These are phyloP conservation scores for Magnusiomyces suaveolens DNA, from an alignment of 1,139 yeast species.

Conservation along the genomic window DNA sequence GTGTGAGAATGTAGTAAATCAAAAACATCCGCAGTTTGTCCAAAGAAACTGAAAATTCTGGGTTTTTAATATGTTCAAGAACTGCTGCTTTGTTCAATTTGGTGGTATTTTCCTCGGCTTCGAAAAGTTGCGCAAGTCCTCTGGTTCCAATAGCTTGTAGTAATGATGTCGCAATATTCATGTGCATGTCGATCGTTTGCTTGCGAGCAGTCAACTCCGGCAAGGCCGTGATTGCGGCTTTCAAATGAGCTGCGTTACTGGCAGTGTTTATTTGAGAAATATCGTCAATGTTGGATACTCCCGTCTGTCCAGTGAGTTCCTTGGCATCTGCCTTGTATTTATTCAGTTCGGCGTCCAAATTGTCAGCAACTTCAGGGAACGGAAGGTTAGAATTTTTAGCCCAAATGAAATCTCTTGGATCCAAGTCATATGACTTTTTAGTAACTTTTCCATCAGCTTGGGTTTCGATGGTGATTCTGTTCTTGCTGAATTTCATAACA, in stretches of 20 bases:
- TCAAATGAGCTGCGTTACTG: constrained; percentile 55
- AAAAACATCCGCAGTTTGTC: constrained; percentile 87
- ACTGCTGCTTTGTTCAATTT: constrained; percentile 40
- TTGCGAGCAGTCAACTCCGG: constrained; percentile 90
- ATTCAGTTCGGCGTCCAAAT: constrained; percentile 75
- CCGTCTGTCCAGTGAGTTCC: constrained; percentile 72
- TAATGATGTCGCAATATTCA: constrained; percentile 84
- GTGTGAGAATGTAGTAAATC: constrained; percentile 52
- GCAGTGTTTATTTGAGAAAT: constrained; percentile 39
- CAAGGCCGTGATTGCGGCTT: constrained; percentile 81
- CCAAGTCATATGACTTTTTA: constrained; percentile 66
- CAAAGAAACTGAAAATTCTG: constrained; percentile 41
- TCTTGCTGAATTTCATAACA: constrained; percentile 71
- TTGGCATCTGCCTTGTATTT: constrained; percentile 79
- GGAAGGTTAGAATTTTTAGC: constrained; percentile 71
- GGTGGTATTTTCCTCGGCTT: constrained; percentile 63
- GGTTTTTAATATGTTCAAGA: constrained; percentile 35
- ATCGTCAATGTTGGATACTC: constrained; percentile 58
- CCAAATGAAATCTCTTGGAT: constrained; percentile 93
- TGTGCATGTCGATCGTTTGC: constrained; percentile 85
- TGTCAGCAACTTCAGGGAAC: constrained; percentile 96
- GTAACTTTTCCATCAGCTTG: constrained; percentile 34
- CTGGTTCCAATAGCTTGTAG: constrained; percentile 77
- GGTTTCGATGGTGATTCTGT: constrained; percentile 53
- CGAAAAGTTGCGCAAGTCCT: constrained; percentile 81